Evolutionary conservation across 257 asterid genomes (phyloP).

Genomic region (Catharanthus roseus): DNA sequence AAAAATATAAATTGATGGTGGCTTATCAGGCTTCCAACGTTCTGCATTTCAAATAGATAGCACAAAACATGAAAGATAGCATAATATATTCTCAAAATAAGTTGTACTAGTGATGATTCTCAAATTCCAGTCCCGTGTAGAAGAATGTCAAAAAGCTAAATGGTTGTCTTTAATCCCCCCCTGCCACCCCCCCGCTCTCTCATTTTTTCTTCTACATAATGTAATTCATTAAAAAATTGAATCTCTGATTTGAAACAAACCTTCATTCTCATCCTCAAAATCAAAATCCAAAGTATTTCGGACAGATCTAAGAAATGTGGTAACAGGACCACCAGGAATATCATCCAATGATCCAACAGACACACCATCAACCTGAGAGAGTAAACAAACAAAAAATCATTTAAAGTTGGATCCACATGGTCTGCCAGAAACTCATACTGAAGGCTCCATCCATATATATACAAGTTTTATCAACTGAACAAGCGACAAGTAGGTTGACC

Average conservation of each 20-base stretch:
- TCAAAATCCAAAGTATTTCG: slow-evolving; percentile 83
- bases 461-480: background rate
- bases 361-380: slow-evolving; percentile 69
- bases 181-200: too few relatives aligned
- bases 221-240: background rate
- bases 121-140: background rate
- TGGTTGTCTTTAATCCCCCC: background rate
- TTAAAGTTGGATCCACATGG: background rate
- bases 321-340: slow-evolving; percentile 77
- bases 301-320: slow-evolving; percentile 71
- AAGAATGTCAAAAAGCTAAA: background rate
- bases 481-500: background rate
- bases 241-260: slow-evolving; percentile 27
- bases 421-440: background rate
- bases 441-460: slow-evolving; percentile 5
- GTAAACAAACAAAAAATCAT: slow-evolving; percentile 7
- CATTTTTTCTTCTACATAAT: too few relatives aligned
- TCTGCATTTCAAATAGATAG: slow-evolving; percentile 36
- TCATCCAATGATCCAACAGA: slow-evolving; percentile 82
- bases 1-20: slow-evolving; percentile 79
- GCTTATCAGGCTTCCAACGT: slow-evolving; percentile 81
- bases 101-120: background rate
- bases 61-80: background rate
- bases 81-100: background rate
- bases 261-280: slow-evolving; percentile 92